Conservation (phyloP, 1,139 yeast species). For the Zygosaccharomyces pseudobailii region DNA sequence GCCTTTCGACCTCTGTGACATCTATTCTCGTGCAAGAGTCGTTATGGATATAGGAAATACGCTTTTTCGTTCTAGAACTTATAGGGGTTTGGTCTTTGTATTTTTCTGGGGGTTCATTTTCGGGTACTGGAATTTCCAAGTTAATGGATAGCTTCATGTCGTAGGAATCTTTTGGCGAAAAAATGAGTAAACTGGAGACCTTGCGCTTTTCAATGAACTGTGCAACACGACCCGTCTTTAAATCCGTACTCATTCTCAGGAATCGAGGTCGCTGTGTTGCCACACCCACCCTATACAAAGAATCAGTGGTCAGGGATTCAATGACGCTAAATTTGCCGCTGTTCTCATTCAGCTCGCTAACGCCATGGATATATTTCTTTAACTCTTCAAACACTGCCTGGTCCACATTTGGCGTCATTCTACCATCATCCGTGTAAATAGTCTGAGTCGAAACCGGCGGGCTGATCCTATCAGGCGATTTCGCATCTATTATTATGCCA, state of each 20-base stretch:
- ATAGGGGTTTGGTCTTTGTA: conserved; percentile 46
- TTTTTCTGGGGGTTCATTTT: conserved; percentile 52
- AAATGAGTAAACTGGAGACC: conserved; percentile 63
- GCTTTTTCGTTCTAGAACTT: conserved; percentile 56
- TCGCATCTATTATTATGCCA: conserved; percentile 69
- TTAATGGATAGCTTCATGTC: conserved; percentile 75
- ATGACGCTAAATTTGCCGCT: conserved; percentile 39
- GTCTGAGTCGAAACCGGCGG: conserved; percentile 77
- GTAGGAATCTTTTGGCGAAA: conserved; percentile 70
- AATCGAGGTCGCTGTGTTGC: conserved; percentile 49
- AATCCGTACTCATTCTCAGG: conserved; percentile 62
- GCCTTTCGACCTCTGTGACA: conserved; percentile 56
- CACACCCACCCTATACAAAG: conserved; percentile 38
- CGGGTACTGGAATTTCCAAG: conserved; percentile 60
- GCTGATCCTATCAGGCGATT: conserved; percentile 49
- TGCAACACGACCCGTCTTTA: conserved; percentile 58
- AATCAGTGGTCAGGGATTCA: conserved; percentile 38
- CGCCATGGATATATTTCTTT: conserved; percentile 51
- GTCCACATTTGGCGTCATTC: conserved; percentile 67
- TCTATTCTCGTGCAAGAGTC: conserved; percentile 70
- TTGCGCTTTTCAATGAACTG: conserved; percentile 70
- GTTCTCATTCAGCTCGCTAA: conserved; percentile 46
- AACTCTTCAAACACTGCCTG: conserved; percentile 61
- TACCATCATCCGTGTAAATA: conserved; percentile 52
- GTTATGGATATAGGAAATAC: conserved; percentile 59